A percentile compares a stretch with the other conserved stretches of the same genome.
phyloP scores from a whole-genome alignment of 1,139 yeast species.

The Schwanniomyces etchellsii region DNA sequence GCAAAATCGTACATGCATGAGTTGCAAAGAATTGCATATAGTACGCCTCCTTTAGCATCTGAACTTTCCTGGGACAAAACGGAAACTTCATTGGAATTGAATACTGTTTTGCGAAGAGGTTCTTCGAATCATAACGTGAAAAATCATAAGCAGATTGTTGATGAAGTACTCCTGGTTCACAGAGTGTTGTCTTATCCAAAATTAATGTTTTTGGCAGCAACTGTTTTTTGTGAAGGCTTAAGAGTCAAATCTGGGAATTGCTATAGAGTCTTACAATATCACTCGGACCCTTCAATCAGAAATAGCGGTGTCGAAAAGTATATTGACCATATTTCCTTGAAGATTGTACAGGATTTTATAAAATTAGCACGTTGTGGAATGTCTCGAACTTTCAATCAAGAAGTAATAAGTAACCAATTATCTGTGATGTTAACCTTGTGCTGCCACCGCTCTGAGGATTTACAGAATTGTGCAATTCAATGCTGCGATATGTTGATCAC shows the following conservation, averaged over 20 bases:
- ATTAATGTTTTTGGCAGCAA: slow-evolving; percentile 82
- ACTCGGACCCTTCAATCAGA: slow-evolving; percentile 79
- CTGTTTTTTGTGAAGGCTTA: slow-evolving; percentile 70
- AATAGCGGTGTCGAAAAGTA: slow-evolving; percentile 69
- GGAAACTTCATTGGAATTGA: slow-evolving; percentile 87
- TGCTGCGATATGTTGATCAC: slow-evolving; percentile 68
- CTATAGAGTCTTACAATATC: slow-evolving; percentile 66
- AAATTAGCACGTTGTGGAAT: slow-evolving; percentile 41
- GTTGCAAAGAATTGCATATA: slow-evolving; percentile 72
- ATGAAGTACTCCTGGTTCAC: slow-evolving; percentile 44
- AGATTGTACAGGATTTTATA: slow-evolving; percentile 55
- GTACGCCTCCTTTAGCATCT: slow-evolving; percentile 89
- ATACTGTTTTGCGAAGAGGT: slow-evolving; percentile 86
- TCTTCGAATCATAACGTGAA: slow-evolving; percentile 79
- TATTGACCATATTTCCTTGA: slow-evolving; percentile 60
- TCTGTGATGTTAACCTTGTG: slow-evolving; percentile 63
- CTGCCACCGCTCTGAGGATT: slow-evolving; percentile 69
- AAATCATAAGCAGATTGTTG: slow-evolving; percentile 61
- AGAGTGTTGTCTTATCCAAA: slow-evolving; percentile 69
- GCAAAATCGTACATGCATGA: slow-evolving; percentile 41
- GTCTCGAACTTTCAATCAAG: slow-evolving; percentile 47
- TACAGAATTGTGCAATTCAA: slow-evolving; percentile 78
- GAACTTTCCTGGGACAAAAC: slow-evolving; percentile 81
- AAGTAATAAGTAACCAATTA: slow-evolving; percentile 64
- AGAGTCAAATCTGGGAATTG: slow-evolving; percentile 81